A percentile compares a stretch with the other conserved stretches of the same genome.
Conservation (phyloP, 2,329 filamentous ascomycete genomes). For the Lasiodiplodia sp. region DNA sequence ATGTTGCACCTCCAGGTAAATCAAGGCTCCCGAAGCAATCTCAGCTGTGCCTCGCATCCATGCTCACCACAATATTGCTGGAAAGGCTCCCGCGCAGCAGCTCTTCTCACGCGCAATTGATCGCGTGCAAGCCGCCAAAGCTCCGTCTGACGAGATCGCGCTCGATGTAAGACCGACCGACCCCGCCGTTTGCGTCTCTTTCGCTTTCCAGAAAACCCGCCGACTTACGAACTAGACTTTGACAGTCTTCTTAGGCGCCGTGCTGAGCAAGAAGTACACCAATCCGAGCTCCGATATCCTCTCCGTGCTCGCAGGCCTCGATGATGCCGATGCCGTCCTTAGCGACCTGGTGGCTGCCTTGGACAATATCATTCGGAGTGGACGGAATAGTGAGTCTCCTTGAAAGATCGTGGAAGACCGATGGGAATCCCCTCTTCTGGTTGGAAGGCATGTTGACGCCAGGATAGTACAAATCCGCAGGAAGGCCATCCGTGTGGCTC, state of each 20-base stretch:
- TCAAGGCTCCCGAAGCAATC: neutral
- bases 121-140: constrained; percentile 67
- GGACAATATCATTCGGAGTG: constrained; percentile 82
- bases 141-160: constrained; percentile 75
- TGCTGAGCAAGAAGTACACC: constrained; percentile 88
- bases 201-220: constrained; percentile 30
- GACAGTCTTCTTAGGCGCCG: constrained; percentile 81
- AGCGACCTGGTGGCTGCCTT: constrained; percentile 85
- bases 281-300: constrained; percentile 97
- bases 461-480: constrained; percentile 72
- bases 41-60: neutral
- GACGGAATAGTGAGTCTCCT: constrained; percentile 67
- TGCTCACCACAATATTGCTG: neutral
- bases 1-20: constrained; percentile 75
- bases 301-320: constrained; percentile 83
- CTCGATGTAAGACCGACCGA: constrained; percentile 72
- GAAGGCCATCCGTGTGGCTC: constrained; percentile 80
- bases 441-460: neutral
- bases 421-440: neutral
- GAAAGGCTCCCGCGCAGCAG: constrained; percentile 71
- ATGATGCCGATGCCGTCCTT: constrained; percentile 86
- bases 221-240: constrained; percentile 74
- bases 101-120: constrained; percentile 78
- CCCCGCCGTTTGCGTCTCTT: constrained; percentile 12
- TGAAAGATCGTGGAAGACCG: neutral